Conservation (phyloP, 1,284 basidiomycete genomes). For the Puccinia triticina region DNA sequence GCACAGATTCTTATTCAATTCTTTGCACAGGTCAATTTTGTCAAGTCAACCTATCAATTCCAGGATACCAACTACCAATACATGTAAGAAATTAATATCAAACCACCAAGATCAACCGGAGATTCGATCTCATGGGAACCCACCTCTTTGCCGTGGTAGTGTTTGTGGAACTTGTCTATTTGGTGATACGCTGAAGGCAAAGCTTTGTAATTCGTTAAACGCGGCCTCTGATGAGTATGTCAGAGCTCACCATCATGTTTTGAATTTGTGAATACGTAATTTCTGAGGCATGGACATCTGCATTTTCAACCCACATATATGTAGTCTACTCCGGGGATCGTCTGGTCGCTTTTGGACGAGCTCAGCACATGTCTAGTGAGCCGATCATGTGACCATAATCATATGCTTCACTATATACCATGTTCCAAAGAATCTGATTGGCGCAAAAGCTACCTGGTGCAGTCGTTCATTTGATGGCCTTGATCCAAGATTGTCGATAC, state of each 20-base stretch:
- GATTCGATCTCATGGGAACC: not conserved
- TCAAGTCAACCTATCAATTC: slow-evolving; percentile 7
- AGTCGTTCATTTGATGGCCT: slow-evolving; percentile 1
- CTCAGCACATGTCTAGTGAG: slow-evolving; percentile 12
- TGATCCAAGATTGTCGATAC: not conserved
- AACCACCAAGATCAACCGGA: not conserved
- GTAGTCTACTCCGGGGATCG: not conserved
- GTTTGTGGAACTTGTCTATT: slow-evolving; percentile 10
- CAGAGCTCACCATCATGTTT: not conserved
- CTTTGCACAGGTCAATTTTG: not conserved
- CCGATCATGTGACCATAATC: not conserved
- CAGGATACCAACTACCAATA: slow-evolving; percentile 11
- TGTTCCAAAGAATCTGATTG: not conserved
- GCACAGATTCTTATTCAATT: not conserved
- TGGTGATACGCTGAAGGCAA: slow-evolving; percentile 7
- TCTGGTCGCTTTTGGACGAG: slow-evolving; percentile 13
- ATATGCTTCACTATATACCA: not conserved
- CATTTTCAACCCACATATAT: too few species aligned
- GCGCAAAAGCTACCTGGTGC: not conserved
- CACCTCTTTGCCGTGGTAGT: not conserved
- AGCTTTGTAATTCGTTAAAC: not conserved
- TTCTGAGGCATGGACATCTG: not conserved
- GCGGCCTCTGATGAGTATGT: slow-evolving; percentile 8
- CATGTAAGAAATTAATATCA: not conserved
- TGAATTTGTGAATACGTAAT: not conserved